Base-by-base conservation (phyloP, 352 stramenopile species). In the Stramenopiles sp. region DNA sequence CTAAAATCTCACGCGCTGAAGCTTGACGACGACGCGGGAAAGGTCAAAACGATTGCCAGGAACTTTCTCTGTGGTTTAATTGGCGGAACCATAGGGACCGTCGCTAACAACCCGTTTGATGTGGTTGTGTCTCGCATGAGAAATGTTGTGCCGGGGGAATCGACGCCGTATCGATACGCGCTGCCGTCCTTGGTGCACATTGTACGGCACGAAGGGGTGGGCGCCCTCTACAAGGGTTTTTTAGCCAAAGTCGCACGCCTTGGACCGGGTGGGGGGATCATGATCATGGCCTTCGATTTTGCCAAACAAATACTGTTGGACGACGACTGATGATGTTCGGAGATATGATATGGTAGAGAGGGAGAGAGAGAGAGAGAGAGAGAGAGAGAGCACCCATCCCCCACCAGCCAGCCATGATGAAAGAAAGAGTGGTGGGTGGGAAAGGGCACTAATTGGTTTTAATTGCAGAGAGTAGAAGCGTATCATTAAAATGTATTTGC, bases 41-140 rank as follows among this genome's bases (percentile, higher is more conserved):
- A n/a, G n/a, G n/a, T n/a, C n/a, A n/a, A n/a, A n/a, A n/a, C n/a
- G n/a, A n/a, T n/a, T n/a, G n/a, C n/a, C n/a, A n/a, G n/a, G n/a
- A 78, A 78, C 31, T 78, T 78, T 49, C 34, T 4, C 37, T 18
- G 71, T 0, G 75, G 75, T 30, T 31, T 77, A 0, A 49, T 77
- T 3, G 75, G 69, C 6, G 25, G 73, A 32, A 74, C 4, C 3
- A 31, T 78, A 2, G 75, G 69, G 4, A 77, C 71, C 12, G 4
- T 74, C 34, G 12, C 63, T 1, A 78, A 78, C 75, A 78, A 34
- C 0, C 75, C 75, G 4, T 78, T 78, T 71, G 75, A 78, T 33
- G 75, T 78, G 2, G 74, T 78, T 25, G 74, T 73, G 37, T 74
- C 35, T 53, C 75, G 75, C 6, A 78, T 78, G 75, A 71, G 73